phyloP scores from a whole-genome alignment of 2,329 filamentous ascomycete species.

The Aspergillus oerlinghausenensis region DNA sequence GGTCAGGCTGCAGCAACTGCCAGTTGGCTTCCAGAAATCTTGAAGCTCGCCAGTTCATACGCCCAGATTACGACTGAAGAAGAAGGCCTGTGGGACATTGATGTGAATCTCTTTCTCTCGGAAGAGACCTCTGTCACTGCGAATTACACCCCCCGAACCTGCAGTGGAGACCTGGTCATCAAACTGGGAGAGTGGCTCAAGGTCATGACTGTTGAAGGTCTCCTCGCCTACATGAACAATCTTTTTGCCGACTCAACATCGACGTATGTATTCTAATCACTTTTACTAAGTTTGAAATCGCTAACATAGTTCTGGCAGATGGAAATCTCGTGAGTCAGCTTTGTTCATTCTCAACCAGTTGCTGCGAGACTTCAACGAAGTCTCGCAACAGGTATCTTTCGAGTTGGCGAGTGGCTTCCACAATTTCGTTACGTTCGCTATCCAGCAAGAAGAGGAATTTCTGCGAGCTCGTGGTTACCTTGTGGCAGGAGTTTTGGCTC shows the following conservation, averaged over 20 bases:
- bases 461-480: conserved; percentile 83
- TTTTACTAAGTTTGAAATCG: background rate
- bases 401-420: conserved; percentile 70
- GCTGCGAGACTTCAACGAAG: conserved; percentile 75
- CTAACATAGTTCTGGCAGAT: conserved; percentile 37
- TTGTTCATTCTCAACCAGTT: conserved; percentile 83
- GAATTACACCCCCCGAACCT: conserved; percentile 92
- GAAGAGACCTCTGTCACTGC: conserved; percentile 93
- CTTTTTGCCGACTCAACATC: conserved; percentile 56
- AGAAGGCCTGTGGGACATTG: conserved; percentile 92
- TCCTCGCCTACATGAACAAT: conserved; percentile 70
- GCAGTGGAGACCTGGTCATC: conserved; percentile 85
- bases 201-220: conserved; percentile 68
- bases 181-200: conserved; percentile 90
- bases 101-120: conserved; percentile 89
- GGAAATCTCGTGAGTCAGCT: conserved; percentile 71
- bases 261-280: conserved; percentile 24
- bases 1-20: conserved; percentile 58
- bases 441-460: conserved; percentile 67
- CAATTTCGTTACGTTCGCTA: conserved; percentile 72
- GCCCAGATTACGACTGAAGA: conserved; percentile 89
- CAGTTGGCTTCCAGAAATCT: conserved; percentile 80
- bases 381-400: conserved; percentile 64
- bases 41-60: conserved; percentile 80
- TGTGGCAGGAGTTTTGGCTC: conserved; percentile 73